A percentile compares a stretch with the other conserved stretches of the same genome.
Conservation (phyloP, 371 early-diverging fungal genomes). For the Capillidium heterosporum region DNA sequence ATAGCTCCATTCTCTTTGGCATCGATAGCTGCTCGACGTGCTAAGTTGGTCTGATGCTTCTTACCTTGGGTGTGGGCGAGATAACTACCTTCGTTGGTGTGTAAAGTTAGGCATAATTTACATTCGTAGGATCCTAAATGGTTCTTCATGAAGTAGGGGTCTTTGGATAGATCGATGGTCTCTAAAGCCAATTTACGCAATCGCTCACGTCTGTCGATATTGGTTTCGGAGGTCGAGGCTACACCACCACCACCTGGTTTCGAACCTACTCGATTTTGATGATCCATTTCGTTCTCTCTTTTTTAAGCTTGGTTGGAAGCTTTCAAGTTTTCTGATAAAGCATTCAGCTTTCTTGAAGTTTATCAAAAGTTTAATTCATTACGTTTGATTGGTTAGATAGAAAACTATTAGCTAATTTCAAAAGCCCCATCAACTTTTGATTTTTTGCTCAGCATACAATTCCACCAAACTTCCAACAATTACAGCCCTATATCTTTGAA, state of each 20-base stretch:
- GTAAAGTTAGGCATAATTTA: slow-evolving; percentile 86
- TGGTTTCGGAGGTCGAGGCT: slow-evolving; percentile 62
- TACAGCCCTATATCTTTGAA: no score
- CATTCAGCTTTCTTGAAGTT: not conserved
- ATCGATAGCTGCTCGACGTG: slow-evolving; percentile 81
- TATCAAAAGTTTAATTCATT: not conserved
- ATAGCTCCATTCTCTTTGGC: slow-evolving; percentile 44
- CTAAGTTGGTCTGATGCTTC: slow-evolving; percentile 93
- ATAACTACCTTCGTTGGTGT: slow-evolving; percentile 92
- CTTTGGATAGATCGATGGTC: slow-evolving; percentile 90
- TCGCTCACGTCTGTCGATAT: slow-evolving; percentile 87
- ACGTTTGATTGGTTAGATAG: not conserved
- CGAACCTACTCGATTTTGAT: slow-evolving; percentile 50
- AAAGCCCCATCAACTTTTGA: not conserved
- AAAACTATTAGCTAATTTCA: no score
- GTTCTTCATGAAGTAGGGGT: slow-evolving; percentile 96
- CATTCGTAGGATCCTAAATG: slow-evolving; percentile 96
- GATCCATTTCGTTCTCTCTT: slow-evolving; percentile 27
- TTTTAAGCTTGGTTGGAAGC: not conserved
- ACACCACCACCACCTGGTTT: slow-evolving; percentile 87
- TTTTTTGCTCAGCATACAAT: no score
- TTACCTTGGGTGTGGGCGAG: slow-evolving; percentile 96
- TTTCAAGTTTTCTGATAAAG: no score
- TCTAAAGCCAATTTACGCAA: slow-evolving; percentile 90
- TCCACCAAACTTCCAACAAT: no score